phyloP scores from a whole-genome alignment of 2,329 filamentous ascomycete genomes.

The Cryoendolithus antarcticus region DNA sequence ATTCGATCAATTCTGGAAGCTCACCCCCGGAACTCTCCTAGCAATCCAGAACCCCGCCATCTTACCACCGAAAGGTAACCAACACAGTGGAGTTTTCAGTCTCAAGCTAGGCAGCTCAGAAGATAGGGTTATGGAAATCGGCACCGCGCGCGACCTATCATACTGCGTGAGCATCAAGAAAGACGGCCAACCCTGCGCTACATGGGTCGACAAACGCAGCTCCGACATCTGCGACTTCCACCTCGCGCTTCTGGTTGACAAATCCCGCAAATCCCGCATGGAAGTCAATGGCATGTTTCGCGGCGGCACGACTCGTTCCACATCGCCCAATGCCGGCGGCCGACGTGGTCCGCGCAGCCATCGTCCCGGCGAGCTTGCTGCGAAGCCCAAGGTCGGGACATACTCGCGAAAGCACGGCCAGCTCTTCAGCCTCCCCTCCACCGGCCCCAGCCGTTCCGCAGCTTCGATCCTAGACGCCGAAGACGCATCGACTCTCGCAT shows the following conservation, averaged over 20 bases:
- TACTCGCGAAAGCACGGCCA: slow-evolving; percentile 44
- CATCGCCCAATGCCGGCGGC: slow-evolving; percentile 3
- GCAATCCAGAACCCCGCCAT: slow-evolving; percentile 85
- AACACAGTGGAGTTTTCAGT: slow-evolving; percentile 73
- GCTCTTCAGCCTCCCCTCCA: slow-evolving; percentile 29
- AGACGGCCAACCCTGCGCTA: slow-evolving; percentile 66
- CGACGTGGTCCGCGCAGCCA: slow-evolving; percentile 3
- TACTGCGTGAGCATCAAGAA: slow-evolving; percentile 78
- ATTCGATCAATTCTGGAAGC: slow-evolving; percentile 86
- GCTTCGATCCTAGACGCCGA: slow-evolving; percentile 55
- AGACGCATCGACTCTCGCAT: slow-evolving; percentile 45
- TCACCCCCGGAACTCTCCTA: slow-evolving; percentile 81
- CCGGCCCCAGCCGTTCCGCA: slow-evolving; percentile 30
- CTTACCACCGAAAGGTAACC: slow-evolving; percentile 69
- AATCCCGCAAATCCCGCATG: slow-evolving; percentile 55
- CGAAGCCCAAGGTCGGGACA: slow-evolving; percentile 10
- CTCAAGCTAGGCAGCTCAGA: slow-evolving; percentile 74
- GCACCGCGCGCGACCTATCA: slow-evolving; percentile 69
- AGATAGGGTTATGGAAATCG: slow-evolving; percentile 83
- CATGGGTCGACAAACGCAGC: slow-evolving; percentile 79
- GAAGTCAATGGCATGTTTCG: slow-evolving; percentile 61
- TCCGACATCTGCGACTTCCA: slow-evolving; percentile 92
- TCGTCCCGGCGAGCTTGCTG: slow-evolving; percentile 7
- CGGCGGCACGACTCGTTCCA: slow-evolving; percentile 2
- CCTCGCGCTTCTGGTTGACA: slow-evolving; percentile 67